Conservation (phyloP, 192 early-diverging fungal species). For the Phlyctochytrium arcticum region DNA sequence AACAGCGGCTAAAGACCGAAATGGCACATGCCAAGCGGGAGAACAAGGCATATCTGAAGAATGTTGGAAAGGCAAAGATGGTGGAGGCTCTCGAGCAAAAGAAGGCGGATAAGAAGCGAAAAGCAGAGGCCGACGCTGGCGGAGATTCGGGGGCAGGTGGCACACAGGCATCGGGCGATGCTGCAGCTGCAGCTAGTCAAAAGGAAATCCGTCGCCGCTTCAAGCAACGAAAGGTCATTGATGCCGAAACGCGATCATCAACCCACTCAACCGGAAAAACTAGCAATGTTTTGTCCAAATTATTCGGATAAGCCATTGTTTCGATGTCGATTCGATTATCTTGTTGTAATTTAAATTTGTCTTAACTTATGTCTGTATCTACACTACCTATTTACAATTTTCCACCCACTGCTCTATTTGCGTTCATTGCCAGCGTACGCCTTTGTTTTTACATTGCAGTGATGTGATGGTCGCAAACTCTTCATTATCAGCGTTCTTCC, state of each 20-base stretch:
- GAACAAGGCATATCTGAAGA: conserved; percentile 79
- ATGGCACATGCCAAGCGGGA: conserved; percentile 82
- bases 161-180: conserved; percentile 19
- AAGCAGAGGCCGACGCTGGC: conserved; percentile 24
- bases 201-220: conserved; percentile 23
- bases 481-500: neutral
- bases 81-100: conserved; percentile 71
- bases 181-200: no score
- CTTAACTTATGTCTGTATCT: no score
- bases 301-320: conserved; percentile 21
- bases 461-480: neutral
- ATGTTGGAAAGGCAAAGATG: conserved; percentile 86
- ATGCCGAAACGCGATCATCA: neutral
- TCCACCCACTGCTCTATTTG: neutral
- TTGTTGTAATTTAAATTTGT: no score
- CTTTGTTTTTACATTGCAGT: neutral
- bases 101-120: conserved; percentile 51
- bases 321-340: no score
- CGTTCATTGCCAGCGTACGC: neutral
- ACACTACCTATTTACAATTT: neutral
- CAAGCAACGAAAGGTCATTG: conserved; percentile 31
- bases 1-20: conserved; percentile 78
- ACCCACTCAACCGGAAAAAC: neutral
- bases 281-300: conserved; percentile 3
- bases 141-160: conserved; percentile 17